Conservation (phyloP, 148 eudicot genomes). For the Camellia lanceoleosa region DNA sequence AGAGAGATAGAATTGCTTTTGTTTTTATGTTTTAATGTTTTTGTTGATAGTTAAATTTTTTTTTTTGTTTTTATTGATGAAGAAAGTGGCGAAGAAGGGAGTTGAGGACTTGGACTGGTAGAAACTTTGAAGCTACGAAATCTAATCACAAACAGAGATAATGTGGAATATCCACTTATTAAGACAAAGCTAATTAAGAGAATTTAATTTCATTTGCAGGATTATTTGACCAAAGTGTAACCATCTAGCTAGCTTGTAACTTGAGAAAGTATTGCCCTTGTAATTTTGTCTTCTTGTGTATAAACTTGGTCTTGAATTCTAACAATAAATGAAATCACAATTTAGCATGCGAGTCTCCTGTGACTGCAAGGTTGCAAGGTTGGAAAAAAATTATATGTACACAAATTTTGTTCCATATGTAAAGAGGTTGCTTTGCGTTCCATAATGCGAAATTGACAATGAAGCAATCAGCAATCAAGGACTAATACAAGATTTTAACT, state of each 20-base stretch:
- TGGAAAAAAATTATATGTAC: no score
- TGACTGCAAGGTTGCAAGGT: no score
- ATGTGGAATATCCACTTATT: not conserved
- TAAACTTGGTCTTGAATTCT: conserved; percentile 2
- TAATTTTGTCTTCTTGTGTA: not conserved
- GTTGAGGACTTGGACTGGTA: not conserved
- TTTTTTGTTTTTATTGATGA: not conserved
- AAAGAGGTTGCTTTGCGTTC: no score
- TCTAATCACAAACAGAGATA: not conserved
- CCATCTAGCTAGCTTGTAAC: not conserved
- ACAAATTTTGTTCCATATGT: no score
- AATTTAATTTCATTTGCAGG: not conserved
- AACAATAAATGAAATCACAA: not conserved
- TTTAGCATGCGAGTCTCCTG: no score
- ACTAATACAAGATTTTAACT: no score
- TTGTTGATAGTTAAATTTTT: no score
- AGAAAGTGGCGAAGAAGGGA: not conserved
- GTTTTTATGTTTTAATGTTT: not conserved
- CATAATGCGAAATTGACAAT: no score
- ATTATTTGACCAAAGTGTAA: conserved; percentile 4
- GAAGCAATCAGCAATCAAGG: no score
- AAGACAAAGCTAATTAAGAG: not conserved
- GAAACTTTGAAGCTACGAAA: not conserved
- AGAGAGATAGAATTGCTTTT: not conserved
- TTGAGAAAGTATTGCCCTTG: not conserved